Base-by-base conservation (phyloP, 257 asterid species). In the Jacaranda mimosifolia region DNA sequence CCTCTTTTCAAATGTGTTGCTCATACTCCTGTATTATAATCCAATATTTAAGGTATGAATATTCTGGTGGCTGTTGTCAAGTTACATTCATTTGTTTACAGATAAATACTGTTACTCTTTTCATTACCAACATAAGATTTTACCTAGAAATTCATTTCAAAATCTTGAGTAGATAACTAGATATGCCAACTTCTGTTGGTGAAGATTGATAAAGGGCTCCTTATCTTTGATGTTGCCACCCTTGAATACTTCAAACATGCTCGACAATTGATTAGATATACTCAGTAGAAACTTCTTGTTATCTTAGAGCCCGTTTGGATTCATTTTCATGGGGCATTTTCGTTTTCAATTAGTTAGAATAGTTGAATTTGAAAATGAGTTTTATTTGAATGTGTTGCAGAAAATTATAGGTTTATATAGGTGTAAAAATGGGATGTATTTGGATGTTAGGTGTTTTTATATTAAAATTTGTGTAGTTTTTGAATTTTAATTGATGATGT, bases 1-100 rank as follows among this genome's bases (percentile, higher is more conserved):
- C 68, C 43, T 77, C 45, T 12, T 40, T 74, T 63, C 40, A 32
- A 70, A 66, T 58, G 63, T 52, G 43, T 59, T 53, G 15, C 56
- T 63, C 69, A 39, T 59, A 43, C 66, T 32, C 62, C 43, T 59
- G 64, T 19, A 45, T n/a, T 67, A 39, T 14, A 68, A n/a, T 43
- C 78, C 21, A 39, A 19, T 74, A 52, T 58, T 36, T 45, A 15
- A 63, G 51, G 65, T 70, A 70, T 58, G 39, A 35, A 38, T n/a
- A 39, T 64, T 77, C 63, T 48, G 39, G 39, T 45, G 72, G 36
- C 6, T 42, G 46, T 6, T 3, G 4, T 42, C 9, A 42, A 42
- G 46, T 42, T 42, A 5, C 9, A 42, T 42, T 42, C 9, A 9
- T 42, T 6, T 42, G 46, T 64, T 55, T 39, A 72, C 58, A 40